These are phyloP conservation scores for Gypsophila paniculata DNA, from an alignment of 179 eudicot genomes.

Conservation along the genomic window DNA sequence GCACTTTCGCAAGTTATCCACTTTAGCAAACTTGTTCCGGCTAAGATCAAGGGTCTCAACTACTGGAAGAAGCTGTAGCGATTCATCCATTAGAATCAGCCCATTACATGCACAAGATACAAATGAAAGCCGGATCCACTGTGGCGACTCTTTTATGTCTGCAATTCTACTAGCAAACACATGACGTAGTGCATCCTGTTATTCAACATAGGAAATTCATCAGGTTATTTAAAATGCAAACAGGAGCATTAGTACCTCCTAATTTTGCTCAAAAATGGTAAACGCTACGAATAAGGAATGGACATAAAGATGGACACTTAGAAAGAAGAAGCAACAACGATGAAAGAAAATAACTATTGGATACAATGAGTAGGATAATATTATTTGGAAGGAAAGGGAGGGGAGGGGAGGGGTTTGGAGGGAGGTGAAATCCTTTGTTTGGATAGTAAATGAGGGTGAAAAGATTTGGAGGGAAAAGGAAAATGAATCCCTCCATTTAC, in stretches of 20 bases:
- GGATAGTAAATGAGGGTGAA: too few relatives aligned
- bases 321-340: too few relatives aligned
- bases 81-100: constrained; percentile 90
- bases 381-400: too few relatives aligned
- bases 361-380: too few relatives aligned
- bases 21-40: constrained; percentile 84
- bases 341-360: too few relatives aligned
- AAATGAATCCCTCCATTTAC: too few relatives aligned
- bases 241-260: neutral
- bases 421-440: too few relatives aligned
- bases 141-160: constrained; percentile 76
- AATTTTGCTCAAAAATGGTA: neutral
- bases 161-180: constrained; percentile 88
- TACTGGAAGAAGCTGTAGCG: constrained; percentile 78
- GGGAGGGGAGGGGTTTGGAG: too few relatives aligned
- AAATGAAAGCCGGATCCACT: constrained; percentile 76
- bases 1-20: constrained; percentile 81
- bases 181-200: constrained; percentile 90
- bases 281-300: too few relatives aligned
- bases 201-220: constrained; percentile 14
- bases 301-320: too few relatives aligned
- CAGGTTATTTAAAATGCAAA: neutral
- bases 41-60: constrained; percentile 95
- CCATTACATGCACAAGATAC: constrained; percentile 89
- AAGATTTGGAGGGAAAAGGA: too few relatives aligned